Conservation (phyloP, 2,329 filamentous ascomycete species). For the Tolypocladium sp. region DNA sequence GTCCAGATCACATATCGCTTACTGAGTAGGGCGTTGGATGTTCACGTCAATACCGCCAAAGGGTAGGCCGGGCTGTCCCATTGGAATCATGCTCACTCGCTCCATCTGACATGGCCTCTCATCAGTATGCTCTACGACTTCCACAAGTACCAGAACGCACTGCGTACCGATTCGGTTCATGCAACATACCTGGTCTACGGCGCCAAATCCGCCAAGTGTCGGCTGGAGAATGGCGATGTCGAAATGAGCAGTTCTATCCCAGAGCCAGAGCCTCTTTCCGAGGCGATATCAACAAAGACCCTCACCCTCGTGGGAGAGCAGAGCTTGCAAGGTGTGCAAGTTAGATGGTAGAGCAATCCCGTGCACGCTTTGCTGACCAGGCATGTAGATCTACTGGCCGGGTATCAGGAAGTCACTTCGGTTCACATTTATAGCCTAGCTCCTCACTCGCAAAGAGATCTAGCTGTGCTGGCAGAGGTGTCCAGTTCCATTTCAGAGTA, state of each 20-base stretch:
- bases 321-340: constrained; percentile 51
- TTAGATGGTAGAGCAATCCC: not conserved
- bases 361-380: constrained; percentile 3
- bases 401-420: constrained; percentile 64
- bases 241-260: constrained; percentile 61
- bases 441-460: constrained; percentile 56
- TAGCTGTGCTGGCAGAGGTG: constrained; percentile 63
- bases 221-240: constrained; percentile 50
- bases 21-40: constrained; percentile 71
- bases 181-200: constrained; percentile 89
- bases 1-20: constrained; percentile 75
- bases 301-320: constrained; percentile 66
- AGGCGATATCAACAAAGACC: constrained; percentile 44
- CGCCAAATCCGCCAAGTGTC: constrained; percentile 36
- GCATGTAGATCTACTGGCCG: constrained; percentile 49
- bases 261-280: constrained; percentile 33
- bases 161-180: constrained; percentile 67
- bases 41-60: constrained; percentile 83
- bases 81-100: not conserved
- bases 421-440: constrained; percentile 86
- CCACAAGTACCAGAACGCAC: constrained; percentile 71
- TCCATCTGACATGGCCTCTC: not conserved
- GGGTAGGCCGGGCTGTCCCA: constrained; percentile 46
- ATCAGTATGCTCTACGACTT: constrained; percentile 84
- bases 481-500: constrained; percentile 52